Conservation (phyloP, 2,329 filamentous ascomycete species). For the Hawksworthiomyces lignivorus region DNA sequence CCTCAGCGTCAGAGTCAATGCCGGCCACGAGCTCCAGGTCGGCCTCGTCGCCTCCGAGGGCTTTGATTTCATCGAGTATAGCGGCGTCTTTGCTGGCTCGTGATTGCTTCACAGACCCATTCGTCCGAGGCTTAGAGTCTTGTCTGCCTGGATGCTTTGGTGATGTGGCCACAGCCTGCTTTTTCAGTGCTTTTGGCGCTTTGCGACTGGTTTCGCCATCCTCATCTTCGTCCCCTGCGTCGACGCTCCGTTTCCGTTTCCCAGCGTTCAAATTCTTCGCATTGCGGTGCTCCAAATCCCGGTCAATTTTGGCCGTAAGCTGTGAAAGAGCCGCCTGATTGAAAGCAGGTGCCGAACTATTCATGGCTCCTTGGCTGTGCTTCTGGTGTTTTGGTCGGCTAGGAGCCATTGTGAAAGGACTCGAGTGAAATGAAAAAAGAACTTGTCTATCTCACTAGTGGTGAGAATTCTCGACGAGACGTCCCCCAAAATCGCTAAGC, state of each 20-base stretch:
- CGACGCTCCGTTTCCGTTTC: slow-evolving; percentile 15
- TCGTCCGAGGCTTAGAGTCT: background rate
- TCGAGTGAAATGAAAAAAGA: too few relatives aligned
- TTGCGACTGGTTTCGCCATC: slow-evolving; percentile 8
- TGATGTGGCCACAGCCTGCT: too few relatives aligned
- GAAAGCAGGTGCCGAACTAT: slow-evolving; percentile 26
- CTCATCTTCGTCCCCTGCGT: background rate
- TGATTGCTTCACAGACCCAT: too few relatives aligned
- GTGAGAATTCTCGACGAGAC: too few relatives aligned
- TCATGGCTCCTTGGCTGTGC: slow-evolving; percentile 22
- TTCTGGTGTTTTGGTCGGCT: slow-evolving; percentile 27
- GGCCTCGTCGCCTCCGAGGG: slow-evolving; percentile 57
- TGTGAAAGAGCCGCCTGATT: slow-evolving; percentile 43
- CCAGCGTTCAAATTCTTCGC: slow-evolving; percentile 18
- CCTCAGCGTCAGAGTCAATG: slow-evolving; percentile 43
- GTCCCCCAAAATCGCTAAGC: too few relatives aligned
- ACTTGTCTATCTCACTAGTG: too few relatives aligned
- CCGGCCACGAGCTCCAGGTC: slow-evolving; percentile 55
- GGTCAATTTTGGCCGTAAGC: slow-evolving; percentile 50
- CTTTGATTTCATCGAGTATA: slow-evolving; percentile 56
- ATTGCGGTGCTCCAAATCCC: slow-evolving; percentile 36
- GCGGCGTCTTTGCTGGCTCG: slow-evolving; percentile 14
- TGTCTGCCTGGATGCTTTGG: background rate
- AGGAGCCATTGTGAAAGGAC: slow-evolving; percentile 19
- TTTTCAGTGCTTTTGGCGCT: slow-evolving; percentile 28